Evolutionary conservation across 1,284 basidiomycete genomes (phyloP).

Genomic region (Ganoderma resinaceum): DNA sequence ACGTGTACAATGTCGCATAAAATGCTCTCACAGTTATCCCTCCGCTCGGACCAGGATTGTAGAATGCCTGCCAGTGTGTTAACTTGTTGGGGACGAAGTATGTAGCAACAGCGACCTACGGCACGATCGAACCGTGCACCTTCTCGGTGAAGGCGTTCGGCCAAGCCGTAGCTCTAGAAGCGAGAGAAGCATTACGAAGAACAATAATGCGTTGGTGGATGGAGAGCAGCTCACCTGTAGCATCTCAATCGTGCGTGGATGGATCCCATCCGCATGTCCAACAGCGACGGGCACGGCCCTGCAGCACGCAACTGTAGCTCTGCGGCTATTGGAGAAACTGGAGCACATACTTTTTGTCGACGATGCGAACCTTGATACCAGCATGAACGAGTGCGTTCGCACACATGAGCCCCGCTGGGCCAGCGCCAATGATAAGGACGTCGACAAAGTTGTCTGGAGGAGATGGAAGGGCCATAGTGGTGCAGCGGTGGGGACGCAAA

Average conservation of each 20-base stretch:
- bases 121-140: slow-evolving; percentile 74
- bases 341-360: slow-evolving; percentile 68
- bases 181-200: not conserved
- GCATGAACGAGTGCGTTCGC: slow-evolving; percentile 66
- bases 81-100: not conserved
- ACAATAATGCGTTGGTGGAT: not conserved
- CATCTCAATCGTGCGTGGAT: slow-evolving; percentile 80
- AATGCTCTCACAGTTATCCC: slow-evolving; percentile 60
- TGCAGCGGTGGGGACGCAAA: not conserved
- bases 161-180: slow-evolving; percentile 74
- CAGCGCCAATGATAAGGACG: slow-evolving; percentile 63
- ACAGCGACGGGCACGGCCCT: slow-evolving; percentile 65
- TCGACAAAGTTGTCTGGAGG: slow-evolving; percentile 46
- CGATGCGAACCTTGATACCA: slow-evolving; percentile 66
- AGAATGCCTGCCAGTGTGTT: slow-evolving; percentile 61
- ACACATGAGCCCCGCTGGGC: slow-evolving; percentile 68
- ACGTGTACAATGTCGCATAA: not conserved
- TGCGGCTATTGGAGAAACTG: too few species aligned
- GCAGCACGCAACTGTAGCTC: not conserved
- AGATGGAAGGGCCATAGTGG: not conserved
- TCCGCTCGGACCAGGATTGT: slow-evolving; percentile 66
- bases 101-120: slow-evolving; percentile 45
- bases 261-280: slow-evolving; percentile 83
- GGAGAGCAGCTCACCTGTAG: slow-evolving; percentile 56
- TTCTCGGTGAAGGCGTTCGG: slow-evolving; percentile 65